Evolutionary conservation across 768 basidiomycete genomes (phyloP).

Genomic region (Coprinellus micaceus): DNA sequence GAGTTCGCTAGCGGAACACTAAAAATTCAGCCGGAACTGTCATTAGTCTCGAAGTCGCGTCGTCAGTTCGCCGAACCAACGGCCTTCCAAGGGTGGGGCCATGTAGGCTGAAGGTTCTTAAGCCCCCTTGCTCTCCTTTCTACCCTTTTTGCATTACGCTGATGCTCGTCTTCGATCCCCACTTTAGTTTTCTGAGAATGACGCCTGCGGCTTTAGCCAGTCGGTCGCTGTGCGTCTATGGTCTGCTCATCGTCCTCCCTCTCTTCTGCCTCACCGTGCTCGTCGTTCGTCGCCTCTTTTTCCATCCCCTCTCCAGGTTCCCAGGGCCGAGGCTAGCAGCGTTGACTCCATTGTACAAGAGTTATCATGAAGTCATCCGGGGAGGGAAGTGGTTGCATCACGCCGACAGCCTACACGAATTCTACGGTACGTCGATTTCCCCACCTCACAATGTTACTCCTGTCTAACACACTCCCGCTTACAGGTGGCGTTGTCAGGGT

Average conservation of each 20-base stretch:
- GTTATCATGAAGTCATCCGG: conserved; percentile 31
- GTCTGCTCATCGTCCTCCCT: conserved; percentile 2
- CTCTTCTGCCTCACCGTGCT: conserved; percentile 9
- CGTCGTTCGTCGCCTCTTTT: conserved; percentile 23
- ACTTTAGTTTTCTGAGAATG: background rate
- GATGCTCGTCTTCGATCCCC: background rate
- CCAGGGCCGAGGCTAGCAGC: conserved; percentile 36
- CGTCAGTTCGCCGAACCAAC: conserved; percentile 1
- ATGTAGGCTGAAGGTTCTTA: conserved; percentile 4
- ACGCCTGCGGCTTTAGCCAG: background rate
- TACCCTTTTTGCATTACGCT: conserved; percentile 1
- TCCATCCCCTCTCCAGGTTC: conserved; percentile 31
- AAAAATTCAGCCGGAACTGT: conserved; percentile 11
- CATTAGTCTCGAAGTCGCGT: background rate
- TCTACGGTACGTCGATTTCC: conserved; percentile 26
- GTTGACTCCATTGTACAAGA: conserved; percentile 28
- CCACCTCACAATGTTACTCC: background rate
- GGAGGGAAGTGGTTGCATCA: conserved; percentile 30
- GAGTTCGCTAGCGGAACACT: conserved; percentile 7
- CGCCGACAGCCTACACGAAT: conserved; percentile 27
- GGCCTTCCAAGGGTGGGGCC: background rate
- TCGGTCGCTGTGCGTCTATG: background rate
- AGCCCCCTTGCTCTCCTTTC: background rate
- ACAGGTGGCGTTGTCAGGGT: conserved; percentile 37
- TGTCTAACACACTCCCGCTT: background rate